Base-by-base conservation (phyloP, 208 protist genomes). In the Porcisia hertigi region DNA sequence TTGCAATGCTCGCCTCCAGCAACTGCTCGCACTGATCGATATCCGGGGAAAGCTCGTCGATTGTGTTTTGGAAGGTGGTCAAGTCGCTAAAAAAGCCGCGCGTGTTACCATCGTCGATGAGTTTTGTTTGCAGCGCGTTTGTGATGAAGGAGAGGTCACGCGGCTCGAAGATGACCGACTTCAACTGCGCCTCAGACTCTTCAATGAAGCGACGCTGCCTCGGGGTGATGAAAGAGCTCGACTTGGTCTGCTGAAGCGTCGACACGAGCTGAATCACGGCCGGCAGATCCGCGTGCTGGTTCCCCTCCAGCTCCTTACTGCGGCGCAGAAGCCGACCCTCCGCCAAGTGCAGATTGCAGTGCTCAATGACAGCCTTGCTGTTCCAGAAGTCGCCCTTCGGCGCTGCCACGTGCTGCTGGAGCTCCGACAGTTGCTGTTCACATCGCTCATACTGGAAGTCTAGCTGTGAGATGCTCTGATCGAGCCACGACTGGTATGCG, bases 21-120 rank as follows among this genome's bases (percentile, higher is more conserved):
- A 98, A 87, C 80, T 96, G 89, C 83, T 98, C 94, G 66, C 91
- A 97, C 67, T 94, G 85, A 52, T 95, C 90, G 36, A 96, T 81
- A 75, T 95, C 90, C 0, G 94, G 94, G 12, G 87, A 88, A 20
- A 98, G 82, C n/a, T 95, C 88, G 77, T 95, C 91, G 63, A 98
- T 92, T 25, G 81, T 84, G 71, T 95, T 94, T 71, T 98, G 92
- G 65, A 95, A 94, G 1, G 83, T 54, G 3, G 92, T 94, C 20
- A 98, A 72, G 49, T 96, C 90, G 30, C 82, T 79, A 73, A 95
- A 93, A 45, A 97, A 86, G 67, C 88, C 87, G 30, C 88, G 91
- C 7, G 90, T 88, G 73, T 93, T 94, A 71, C 83, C 84, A 59
- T 96, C 94, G 72, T 96, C 91, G 25, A 73, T 69, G 25, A 98